Evolutionary conservation across 345 rosid genomes (phyloP).

Genomic region (Aquilaria malaccensis): DNA sequence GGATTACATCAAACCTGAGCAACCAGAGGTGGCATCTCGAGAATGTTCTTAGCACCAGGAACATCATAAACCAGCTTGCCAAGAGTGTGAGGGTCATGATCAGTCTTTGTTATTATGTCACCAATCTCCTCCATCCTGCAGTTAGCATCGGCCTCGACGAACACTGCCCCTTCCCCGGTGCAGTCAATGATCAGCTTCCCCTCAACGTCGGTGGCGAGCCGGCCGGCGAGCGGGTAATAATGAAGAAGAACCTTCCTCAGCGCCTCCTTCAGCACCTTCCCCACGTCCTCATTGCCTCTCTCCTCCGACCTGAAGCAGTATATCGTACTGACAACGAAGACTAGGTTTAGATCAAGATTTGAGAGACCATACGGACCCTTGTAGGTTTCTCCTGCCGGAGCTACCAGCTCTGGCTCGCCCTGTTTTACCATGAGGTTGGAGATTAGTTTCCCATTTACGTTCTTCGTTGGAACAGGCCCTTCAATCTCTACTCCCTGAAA

Average conservation of each 20-base stretch:
- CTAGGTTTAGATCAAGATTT: constrained; percentile 71
- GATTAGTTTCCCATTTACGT: constrained; percentile 21
- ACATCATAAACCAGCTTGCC: constrained; percentile 72
- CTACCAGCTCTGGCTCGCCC: constrained; percentile 38
- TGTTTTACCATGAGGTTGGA: constrained; percentile 40
- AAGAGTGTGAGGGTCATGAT: constrained; percentile 53
- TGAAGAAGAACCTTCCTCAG: constrained; percentile 58
- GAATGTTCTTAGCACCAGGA: constrained; percentile 66
- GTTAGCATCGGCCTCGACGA: constrained; percentile 67
- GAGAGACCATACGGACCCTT: constrained; percentile 72
- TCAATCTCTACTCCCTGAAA: constrained; percentile 36
- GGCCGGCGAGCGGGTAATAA: constrained; percentile 75
- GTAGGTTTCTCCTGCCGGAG: constrained; percentile 58
- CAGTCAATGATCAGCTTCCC: constrained; percentile 69
- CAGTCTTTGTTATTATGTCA: constrained; percentile 43
- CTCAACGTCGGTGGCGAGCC: constrained; percentile 54
- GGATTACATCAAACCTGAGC: constrained; percentile 48
- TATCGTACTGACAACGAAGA: constrained; percentile 52
- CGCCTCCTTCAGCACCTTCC: constrained; percentile 51
- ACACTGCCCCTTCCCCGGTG: constrained; percentile 67
- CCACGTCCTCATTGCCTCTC: constrained; percentile 48
- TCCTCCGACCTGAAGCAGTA: constrained; percentile 44
- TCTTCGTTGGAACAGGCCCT: constrained; percentile 31
- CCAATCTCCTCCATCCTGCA: constrained; percentile 55
- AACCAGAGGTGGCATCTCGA: constrained; percentile 69